phyloP scores from a whole-genome alignment of 2,329 filamentous ascomycete species.

The Cercospora canescens region DNA sequence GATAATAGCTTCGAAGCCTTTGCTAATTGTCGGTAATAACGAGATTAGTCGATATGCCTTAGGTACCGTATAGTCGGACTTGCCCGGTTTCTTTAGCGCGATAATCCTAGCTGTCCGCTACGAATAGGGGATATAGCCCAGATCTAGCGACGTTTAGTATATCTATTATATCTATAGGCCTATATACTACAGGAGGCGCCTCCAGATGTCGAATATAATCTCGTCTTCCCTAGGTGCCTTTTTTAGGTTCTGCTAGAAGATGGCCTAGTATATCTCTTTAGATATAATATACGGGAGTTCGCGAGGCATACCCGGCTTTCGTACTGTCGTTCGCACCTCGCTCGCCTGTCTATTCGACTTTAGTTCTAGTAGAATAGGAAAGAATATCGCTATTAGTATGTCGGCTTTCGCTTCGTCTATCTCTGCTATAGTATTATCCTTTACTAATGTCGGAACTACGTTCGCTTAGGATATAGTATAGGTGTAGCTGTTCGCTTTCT shows the following conservation, averaged over 20 bases:
- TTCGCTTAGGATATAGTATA: neutral
- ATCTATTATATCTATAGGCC: neutral
- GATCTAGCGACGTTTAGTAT: neutral
- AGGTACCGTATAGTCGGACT: conserved; percentile 30
- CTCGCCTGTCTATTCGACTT: neutral
- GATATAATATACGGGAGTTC: neutral
- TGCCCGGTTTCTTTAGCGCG: conserved; percentile 8
- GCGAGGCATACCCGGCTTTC: neutral
- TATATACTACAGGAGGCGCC: neutral
- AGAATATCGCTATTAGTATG: neutral
- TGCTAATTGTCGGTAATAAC: conserved; percentile 33
- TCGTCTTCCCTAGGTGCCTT: neutral
- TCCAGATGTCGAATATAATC: neutral
- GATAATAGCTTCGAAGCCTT: conserved; percentile 33
- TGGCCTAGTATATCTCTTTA: neutral
- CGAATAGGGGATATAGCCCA: neutral
- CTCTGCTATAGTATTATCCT: neutral
- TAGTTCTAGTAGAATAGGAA: neutral
- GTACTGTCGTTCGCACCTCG: neutral
- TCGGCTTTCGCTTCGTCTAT: neutral
- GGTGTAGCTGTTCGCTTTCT: neutral
- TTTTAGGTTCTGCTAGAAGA: neutral
- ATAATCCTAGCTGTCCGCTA: neutral
- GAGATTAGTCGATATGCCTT: conserved; percentile 34
- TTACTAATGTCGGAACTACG: neutral